Evolutionary conservation across 179 eudicot genomes (phyloP), one percentile per base, ranked within the genome.

Genomic region (Silene noctiflora): DNA sequence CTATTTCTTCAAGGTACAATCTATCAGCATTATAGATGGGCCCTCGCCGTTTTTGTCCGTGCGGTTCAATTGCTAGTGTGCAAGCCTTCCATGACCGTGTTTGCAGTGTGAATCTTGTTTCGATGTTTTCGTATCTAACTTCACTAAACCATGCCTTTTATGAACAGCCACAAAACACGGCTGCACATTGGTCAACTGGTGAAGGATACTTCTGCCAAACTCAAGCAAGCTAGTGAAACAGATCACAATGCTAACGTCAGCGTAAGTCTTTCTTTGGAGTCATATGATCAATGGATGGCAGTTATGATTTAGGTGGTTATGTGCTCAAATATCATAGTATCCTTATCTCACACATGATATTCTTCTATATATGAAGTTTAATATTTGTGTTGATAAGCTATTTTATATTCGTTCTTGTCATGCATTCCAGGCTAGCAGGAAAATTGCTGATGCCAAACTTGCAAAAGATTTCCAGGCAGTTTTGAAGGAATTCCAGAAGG

Each of bases 381-480:
- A n/a, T n/a, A n/a, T n/a, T n/a, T n/a, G n/a, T n/a, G n/a, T n/a
- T n/a, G n/a, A n/a, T n/a, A n/a, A n/a, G 22, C 44, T 25, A 22
- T 56, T 17, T 39, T 39, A 68, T 16, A 0, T 25, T n/a, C 67
- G 27, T 67, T 1, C 5, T 56, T 6, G 29, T 78, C 21, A 3
- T 66, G 51, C 69, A 65, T 59, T 83, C 73, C 86, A 94, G 97
- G 89, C 95, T 19, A 87, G 77, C 90, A 91, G 89, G 85, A 90
- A 87, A 79, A 87, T 91, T 67, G 84, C 91, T 27, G 97, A 93
- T 83, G 97, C 97, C 27, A 91, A 91, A 80, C 92, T 91, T 78
- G 97, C 92, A n/a, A 91, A 87, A 84, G 97, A 91, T 77, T 91
- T 91, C 81, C 91, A 91, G 79, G 84, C 87, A 77, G 94, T 91